Base-by-base conservation (phyloP, 208 protist genomes). In the Kentomonas sorsogonicus region DNA sequence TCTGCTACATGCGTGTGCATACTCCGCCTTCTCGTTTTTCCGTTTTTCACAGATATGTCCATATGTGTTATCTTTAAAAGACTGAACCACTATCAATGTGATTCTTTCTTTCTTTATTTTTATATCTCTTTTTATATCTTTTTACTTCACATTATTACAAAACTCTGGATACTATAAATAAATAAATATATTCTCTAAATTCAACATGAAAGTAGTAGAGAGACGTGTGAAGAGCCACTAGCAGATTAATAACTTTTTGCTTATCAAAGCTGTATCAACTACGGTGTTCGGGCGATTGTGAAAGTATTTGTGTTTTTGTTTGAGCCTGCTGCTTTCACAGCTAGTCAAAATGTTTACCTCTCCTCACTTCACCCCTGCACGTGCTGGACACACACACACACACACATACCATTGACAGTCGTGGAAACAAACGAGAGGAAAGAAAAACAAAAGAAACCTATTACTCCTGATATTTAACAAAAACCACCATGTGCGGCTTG, bases 251-350 rank as follows among this genome's bases (percentile, higher is more conserved):
- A 66, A 72, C 11, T 23, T 77, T 9, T 86, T 81, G 50, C 52
- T 91, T 5, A 79, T 68, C 20, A 69, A 63, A 31, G 79, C 83
- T 0, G 31, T 86, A 1, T 74, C 13, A 36, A 75, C 46, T 58
- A 74, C 27, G 47, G 58, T 29, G 66, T 86, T 33, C 61, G 47
- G 3, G 29, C n/a, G 36, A 18, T 57, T n/a, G 44, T 59, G 18
- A 26, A 5, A 38, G 33, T 11, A 38, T 38, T n/a, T 5, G 1
- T 33, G 7, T 33, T 34, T 53, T 53, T 53, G 23, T 53, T 53
- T 34, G 18, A 16, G 3, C 3, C 1, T 6, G 3, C 11, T 4
- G 30, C 6, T 11, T 5, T 33, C 15, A 6, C 23, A 33, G 33
- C 33, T 5, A 5, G 33, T 38, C 33, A 5, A 38, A 15, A 5